These are phyloP conservation scores for Beta macrorhiza DNA, from an alignment of 179 eudicot genomes.

Conservation along the genomic window DNA sequence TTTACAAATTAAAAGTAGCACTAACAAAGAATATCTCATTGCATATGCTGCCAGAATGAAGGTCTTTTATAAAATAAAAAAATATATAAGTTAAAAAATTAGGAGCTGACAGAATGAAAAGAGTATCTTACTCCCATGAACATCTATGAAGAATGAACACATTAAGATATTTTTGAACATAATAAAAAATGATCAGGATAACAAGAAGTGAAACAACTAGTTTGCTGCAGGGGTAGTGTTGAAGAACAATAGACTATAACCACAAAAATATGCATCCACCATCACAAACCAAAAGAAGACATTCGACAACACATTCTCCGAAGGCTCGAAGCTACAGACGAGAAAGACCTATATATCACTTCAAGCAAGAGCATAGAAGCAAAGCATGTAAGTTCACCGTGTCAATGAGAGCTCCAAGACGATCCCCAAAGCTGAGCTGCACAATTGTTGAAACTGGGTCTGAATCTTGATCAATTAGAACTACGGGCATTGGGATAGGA, in stretches of 20 bases:
- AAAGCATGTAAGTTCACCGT: slow-evolving; percentile 55
- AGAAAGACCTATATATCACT: slow-evolving; percentile 3
- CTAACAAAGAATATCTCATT: not conserved
- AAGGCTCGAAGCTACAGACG: not conserved
- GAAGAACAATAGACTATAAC: not conserved
- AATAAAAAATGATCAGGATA: not conserved
- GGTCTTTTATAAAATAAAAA: not conserved
- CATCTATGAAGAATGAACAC: not conserved
- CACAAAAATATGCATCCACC: not conserved
- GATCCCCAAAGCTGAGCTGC: slow-evolving; percentile 96
- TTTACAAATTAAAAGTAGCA: not conserved
- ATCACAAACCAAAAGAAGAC: slow-evolving; percentile 2
- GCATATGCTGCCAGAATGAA: not conserved
- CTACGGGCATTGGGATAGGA: slow-evolving; percentile 78
- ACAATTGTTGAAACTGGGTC: slow-evolving; percentile 81
- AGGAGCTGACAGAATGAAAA: not conserved
- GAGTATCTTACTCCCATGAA: not conserved
- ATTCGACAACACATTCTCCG: not conserved
- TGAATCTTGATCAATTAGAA: slow-evolving; percentile 81
- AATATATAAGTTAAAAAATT: not conserved
- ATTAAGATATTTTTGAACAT: too few species aligned
- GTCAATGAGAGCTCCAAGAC: slow-evolving; percentile 95
- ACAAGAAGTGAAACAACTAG: not conserved
- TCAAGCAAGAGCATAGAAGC: slow-evolving; percentile 12
- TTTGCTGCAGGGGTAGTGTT: not conserved